phyloP scores from a whole-genome alignment of 2,329 filamentous ascomycete species.

The Colletotrichum caudatum region DNA sequence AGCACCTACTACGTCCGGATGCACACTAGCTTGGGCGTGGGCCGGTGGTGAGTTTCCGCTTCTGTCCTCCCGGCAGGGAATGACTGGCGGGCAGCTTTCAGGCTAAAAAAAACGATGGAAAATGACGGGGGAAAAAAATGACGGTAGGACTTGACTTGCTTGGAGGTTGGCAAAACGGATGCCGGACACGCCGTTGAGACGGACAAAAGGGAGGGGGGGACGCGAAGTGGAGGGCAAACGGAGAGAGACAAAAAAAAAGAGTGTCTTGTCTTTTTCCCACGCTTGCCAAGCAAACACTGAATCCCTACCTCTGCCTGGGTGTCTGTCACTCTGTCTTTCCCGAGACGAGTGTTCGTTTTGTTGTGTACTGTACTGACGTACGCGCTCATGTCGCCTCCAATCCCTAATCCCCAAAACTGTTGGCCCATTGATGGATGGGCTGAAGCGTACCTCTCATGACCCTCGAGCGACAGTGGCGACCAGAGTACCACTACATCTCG shows the following conservation, averaged over 20 bases:
- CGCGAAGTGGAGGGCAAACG: background rate
- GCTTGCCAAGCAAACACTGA: too few relatives aligned
- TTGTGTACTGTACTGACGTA: too few relatives aligned
- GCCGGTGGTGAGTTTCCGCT: conserved; percentile 18
- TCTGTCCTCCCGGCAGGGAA: conserved; percentile 5
- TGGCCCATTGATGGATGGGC: background rate
- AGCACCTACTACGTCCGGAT: background rate
- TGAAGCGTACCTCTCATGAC: too few relatives aligned
- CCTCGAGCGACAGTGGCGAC: too few relatives aligned
- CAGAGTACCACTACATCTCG: too few relatives aligned
- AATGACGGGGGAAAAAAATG: background rate
- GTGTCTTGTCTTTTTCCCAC: too few relatives aligned
- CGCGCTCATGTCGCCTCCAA: conserved; percentile 1
- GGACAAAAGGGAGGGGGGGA: too few relatives aligned
- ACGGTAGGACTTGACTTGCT: background rate
- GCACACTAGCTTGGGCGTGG: background rate
- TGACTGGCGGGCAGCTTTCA: background rate
- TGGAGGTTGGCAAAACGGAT: background rate
- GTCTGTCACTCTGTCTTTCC: background rate
- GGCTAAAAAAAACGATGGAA: background rate
- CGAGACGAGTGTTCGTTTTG: background rate
- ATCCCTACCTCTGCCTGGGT: background rate
- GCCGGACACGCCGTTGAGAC: background rate
- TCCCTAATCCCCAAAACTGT: background rate
- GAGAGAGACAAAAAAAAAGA: background rate